A percentile compares a stretch with the other conserved stretches of the same genome.
Evolutionary conservation across 208 protist genomes (phyloP).

Genomic region (Leishmania major): DNA sequence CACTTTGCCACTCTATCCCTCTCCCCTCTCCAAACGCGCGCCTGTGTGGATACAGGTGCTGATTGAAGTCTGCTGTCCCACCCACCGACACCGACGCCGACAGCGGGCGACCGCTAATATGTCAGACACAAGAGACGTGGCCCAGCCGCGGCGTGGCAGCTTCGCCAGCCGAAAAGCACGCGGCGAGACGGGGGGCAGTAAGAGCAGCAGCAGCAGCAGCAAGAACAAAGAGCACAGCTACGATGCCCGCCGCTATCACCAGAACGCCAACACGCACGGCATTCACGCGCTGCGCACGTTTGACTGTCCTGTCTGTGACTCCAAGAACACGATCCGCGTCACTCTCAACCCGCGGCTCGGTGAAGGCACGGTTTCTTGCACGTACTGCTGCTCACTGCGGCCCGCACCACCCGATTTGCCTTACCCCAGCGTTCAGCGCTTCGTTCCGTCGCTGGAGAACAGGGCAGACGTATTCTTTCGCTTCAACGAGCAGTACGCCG

Average conservation of each 20-base stretch:
- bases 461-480: constrained; percentile 85
- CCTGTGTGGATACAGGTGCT: neutral
- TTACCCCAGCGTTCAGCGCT: constrained; percentile 66
- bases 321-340: constrained; percentile 69
- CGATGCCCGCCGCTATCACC: constrained; percentile 52
- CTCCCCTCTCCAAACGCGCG: neutral
- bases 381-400: constrained; percentile 61
- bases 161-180: constrained; percentile 27
- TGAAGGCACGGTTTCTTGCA: constrained; percentile 67
- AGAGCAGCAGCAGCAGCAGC: constrained; percentile 1
- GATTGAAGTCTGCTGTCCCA: neutral
- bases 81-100: neutral
- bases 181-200: constrained; percentile 12
- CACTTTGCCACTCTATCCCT: neutral
- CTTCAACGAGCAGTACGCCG: constrained; percentile 69
- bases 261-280: constrained; percentile 53
- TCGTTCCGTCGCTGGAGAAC: constrained; percentile 78
- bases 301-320: constrained; percentile 81
- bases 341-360: constrained; percentile 50
- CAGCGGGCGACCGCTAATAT: constrained; percentile 5
- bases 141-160: constrained; percentile 7
- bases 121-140: constrained; percentile 12
- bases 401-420: constrained; percentile 68
- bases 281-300: constrained; percentile 74
- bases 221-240: constrained; percentile 44